Conservation (phyloP, 257 asterid species). For the Gentiana straminea region DNA sequence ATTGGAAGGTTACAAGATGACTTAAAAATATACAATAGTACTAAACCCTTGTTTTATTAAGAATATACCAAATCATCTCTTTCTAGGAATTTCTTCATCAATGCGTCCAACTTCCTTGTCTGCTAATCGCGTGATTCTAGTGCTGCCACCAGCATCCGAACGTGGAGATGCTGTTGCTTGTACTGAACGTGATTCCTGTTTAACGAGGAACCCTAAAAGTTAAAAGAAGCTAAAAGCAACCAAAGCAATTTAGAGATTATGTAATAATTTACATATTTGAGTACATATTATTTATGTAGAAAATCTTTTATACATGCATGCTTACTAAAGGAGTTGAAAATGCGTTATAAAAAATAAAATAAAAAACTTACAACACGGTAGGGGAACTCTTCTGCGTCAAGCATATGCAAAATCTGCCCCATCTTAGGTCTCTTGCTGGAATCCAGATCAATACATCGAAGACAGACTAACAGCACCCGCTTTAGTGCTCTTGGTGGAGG, state of each 20-base stretch:
- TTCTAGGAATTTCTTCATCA: constrained; percentile 29
- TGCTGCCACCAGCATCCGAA: constrained; percentile 22
- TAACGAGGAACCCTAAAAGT: constrained; percentile 1
- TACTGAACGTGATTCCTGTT: constrained; percentile 58
- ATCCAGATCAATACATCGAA: constrained; percentile 83
- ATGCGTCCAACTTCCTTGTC: constrained; percentile 28
- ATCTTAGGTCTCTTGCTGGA: constrained; percentile 92
- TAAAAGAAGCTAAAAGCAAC: background rate
- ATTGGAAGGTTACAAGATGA: too few relatives aligned
- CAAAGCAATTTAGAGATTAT: background rate
- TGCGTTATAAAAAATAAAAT: background rate
- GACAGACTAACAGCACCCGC: constrained; percentile 69
- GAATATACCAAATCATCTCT: constrained; percentile 33
- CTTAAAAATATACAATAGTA: constrained; percentile 14
- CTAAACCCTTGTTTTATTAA: constrained; percentile 9
- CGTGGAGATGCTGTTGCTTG: constrained; percentile 40
- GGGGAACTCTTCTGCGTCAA: constrained; percentile 87
- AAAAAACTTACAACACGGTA: constrained; percentile 51
- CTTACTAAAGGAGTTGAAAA: too few relatives aligned
- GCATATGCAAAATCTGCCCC: constrained; percentile 98
- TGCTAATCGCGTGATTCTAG: constrained; percentile 15
- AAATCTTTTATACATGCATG: too few relatives aligned
- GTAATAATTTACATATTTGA: background rate
- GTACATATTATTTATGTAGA: too few relatives aligned
- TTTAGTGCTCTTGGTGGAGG: constrained; percentile 80